Percentiles rank a stretch among this genome's conserved stretches.
These are phyloP conservation scores for Didymella pinodella DNA, from an alignment of 2,329 filamentous ascomycete species.

Conservation along the genomic window DNA sequence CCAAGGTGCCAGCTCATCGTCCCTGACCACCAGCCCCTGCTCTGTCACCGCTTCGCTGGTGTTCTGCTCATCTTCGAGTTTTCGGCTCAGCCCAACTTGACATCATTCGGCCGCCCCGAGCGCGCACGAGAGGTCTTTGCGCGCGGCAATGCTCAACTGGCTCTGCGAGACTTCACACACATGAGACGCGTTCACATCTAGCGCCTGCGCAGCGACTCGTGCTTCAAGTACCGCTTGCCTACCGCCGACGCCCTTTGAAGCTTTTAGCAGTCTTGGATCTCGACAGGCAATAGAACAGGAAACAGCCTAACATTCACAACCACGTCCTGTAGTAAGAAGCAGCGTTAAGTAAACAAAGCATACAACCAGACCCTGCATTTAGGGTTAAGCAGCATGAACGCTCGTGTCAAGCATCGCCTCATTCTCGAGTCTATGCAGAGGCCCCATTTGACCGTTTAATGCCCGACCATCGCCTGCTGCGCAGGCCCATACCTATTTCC, in stretches of 20 bases:
- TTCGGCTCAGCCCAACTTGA: slow-evolving; percentile 19
- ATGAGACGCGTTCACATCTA: not conserved
- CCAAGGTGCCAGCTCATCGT: slow-evolving; percentile 20
- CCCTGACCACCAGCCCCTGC: slow-evolving; percentile 16
- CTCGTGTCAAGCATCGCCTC: not conserved
- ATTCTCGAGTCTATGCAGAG: not conserved
- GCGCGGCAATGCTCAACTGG: not conserved
- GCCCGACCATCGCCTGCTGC: slow-evolving; percentile 26
- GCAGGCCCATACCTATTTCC: slow-evolving; percentile 50
- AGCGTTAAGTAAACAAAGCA: too few species aligned
- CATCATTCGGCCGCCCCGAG: slow-evolving; percentile 5
- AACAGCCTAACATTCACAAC: not conserved
- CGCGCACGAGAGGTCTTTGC: not conserved
- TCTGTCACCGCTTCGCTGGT: slow-evolving; percentile 21
- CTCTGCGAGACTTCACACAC: not conserved
- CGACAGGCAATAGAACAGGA: not conserved
- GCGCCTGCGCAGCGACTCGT: not conserved
- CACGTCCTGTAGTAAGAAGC: too few species aligned
- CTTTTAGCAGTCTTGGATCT: not conserved
- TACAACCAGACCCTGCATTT: too few species aligned
- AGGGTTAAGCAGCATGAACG: not conserved
- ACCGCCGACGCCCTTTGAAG: not conserved
- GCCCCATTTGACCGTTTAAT: slow-evolving; percentile 12
- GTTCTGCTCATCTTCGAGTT: slow-evolving; percentile 20
- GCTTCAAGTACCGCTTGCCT: not conserved